A percentile compares a stretch with the other conserved stretches of the same genome.
Evolutionary conservation across 2,329 filamentous ascomycete species (phyloP).

Genomic region (Escovopsis sp.): DNA sequence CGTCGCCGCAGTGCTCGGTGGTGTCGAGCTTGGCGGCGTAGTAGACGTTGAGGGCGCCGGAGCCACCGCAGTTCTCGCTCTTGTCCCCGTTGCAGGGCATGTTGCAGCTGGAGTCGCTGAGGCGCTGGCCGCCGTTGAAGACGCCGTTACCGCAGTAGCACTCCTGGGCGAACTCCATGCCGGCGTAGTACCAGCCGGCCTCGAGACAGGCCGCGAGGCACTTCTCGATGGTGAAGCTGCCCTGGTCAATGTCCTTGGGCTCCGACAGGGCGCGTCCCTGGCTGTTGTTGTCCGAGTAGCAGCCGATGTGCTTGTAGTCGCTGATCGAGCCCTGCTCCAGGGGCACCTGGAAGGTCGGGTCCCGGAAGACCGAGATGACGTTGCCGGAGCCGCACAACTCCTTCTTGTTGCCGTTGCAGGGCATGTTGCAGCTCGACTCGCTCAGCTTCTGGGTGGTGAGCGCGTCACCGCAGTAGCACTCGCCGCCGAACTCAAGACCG

Average conservation of each 20-base stretch:
- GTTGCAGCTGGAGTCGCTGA: conserved; percentile 27
- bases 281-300: conserved; percentile 34
- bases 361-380: conserved; percentile 31
- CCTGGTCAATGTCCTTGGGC: conserved; percentile 21
- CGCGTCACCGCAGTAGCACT: conserved; percentile 38
- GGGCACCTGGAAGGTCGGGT: conserved; percentile 25
- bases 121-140: conserved; percentile 28
- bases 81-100: conserved; percentile 36
- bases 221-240: conserved; percentile 25
- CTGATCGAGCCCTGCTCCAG: conserved; percentile 30
- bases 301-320: conserved; percentile 46
- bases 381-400: conserved; percentile 29
- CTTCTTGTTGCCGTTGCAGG: conserved; percentile 33
- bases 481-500: conserved; percentile 29
- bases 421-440: conserved; percentile 29
- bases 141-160: conserved; percentile 39
- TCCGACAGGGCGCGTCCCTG: conserved; percentile 31
- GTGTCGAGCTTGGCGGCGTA: conserved; percentile 34
- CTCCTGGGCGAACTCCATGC: conserved; percentile 29
- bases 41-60: conserved; percentile 27
- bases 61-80: conserved; percentile 28
- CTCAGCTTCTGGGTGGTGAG: conserved; percentile 31
- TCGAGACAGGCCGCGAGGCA: conserved; percentile 29
- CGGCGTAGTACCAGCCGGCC: conserved; percentile 32
- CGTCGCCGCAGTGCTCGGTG: conserved; percentile 31